These are phyloP conservation scores for Beauveria asiatica DNA, from an alignment of 2,329 filamentous ascomycete species.

Conservation along the genomic window DNA sequence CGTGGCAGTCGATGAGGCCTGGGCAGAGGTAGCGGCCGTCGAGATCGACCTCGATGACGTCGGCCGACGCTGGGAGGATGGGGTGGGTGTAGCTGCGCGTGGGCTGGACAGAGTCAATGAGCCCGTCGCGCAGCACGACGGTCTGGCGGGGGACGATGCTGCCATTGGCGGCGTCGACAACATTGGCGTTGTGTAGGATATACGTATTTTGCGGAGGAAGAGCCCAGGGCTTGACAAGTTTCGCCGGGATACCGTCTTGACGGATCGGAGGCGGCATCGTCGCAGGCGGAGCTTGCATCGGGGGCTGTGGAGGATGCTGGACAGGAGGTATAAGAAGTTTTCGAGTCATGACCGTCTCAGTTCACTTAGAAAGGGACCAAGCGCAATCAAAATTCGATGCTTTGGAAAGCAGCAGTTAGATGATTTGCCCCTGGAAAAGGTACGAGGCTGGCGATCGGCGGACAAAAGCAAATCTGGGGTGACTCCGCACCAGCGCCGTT, in stretches of 20 bases:
- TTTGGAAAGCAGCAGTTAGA: background rate
- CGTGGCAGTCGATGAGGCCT: constrained; percentile 26
- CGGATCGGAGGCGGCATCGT: background rate
- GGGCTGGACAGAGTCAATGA: constrained; percentile 22
- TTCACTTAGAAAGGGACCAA: background rate
- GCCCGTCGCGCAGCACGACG: constrained; percentile 27
- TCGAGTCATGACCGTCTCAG: background rate
- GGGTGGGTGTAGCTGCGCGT: background rate
- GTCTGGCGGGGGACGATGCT: constrained; percentile 19
- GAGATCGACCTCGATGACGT: constrained; percentile 16
- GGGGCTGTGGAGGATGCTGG: background rate
- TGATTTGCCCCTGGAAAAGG: background rate
- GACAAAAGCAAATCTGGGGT: background rate
- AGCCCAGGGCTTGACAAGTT: constrained; percentile 28
- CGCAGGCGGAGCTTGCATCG: background rate
- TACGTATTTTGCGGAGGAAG: constrained; percentile 23
- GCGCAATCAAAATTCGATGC: background rate
- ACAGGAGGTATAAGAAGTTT: background rate
- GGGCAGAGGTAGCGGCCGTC: constrained; percentile 24
- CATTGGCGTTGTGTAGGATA: constrained; percentile 33
- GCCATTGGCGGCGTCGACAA: constrained; percentile 32
- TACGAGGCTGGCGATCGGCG: background rate
- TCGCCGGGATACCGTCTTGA: constrained; percentile 8
- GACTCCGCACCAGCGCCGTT: constrained; percentile 4
- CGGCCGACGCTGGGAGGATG: background rate